Evolutionary conservation across 2,329 filamentous ascomycete genomes (phyloP).

Genomic region (Sclerotinia trifoliorum): DNA sequence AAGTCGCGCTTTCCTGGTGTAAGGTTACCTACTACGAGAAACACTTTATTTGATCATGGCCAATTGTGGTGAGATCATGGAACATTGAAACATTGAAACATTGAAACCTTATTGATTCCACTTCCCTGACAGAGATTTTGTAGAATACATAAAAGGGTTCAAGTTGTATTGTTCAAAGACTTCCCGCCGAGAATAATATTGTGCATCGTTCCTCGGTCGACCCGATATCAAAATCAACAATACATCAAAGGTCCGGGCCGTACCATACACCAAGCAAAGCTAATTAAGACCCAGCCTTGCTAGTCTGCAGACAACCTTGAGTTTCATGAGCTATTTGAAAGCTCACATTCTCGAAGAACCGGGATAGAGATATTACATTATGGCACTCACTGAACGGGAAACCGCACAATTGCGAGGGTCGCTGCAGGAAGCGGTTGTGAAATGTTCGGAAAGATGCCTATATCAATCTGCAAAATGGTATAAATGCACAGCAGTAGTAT

Average conservation of each 20-base stretch:
- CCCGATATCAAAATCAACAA: neutral
- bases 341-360: neutral
- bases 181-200: neutral
- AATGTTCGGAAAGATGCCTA: constrained; percentile 90
- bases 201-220: constrained; percentile 5
- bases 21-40: too few relatives aligned
- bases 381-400: constrained; percentile 52
- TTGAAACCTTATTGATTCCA: neutral
- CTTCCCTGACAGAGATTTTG: neutral
- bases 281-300: neutral
- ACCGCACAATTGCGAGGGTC: constrained; percentile 56
- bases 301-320: neutral
- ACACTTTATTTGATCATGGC: neutral
- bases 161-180: neutral
- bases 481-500: constrained; percentile 4
- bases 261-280: constrained; percentile 4
- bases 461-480: constrained; percentile 98
- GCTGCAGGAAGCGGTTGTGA: constrained; percentile 80
- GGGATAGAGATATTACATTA: constrained; percentile 15
- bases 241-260: constrained; percentile 1
- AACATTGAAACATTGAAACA: too few relatives aligned
- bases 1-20: constrained; percentile 23
- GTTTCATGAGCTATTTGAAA: constrained; percentile 2
- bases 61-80: neutral
- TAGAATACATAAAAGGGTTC: neutral